Evolutionary conservation across 192 early-diverging fungal species (phyloP).

Genomic region (Endogone sp.): DNA sequence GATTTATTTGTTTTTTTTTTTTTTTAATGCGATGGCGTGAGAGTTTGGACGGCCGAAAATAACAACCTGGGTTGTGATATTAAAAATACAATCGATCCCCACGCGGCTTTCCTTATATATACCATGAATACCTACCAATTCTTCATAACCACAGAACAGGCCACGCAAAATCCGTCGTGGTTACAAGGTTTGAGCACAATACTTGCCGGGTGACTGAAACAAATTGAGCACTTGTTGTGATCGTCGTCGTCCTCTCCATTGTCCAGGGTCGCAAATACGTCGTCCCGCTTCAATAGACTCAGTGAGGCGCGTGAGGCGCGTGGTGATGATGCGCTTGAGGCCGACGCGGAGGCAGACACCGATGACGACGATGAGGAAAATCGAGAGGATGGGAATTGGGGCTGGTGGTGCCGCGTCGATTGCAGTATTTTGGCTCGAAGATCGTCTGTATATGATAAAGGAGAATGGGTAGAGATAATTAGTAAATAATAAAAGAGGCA

Average conservation of each 20-base stretch:
- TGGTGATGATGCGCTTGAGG: slow-evolving; percentile 25
- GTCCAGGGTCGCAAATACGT: neutral
- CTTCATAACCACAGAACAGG: slow-evolving; percentile 31
- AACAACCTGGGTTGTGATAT: slow-evolving; percentile 10
- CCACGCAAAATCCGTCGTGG: slow-evolving; percentile 40
- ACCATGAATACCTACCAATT: slow-evolving; percentile 11
- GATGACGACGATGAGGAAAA: too few relatives aligned
- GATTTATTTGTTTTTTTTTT: too few relatives aligned
- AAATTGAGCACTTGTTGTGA: slow-evolving; percentile 36
- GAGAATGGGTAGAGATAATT: too few relatives aligned
- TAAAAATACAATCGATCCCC: too few relatives aligned
- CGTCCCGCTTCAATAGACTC: slow-evolving; percentile 8
- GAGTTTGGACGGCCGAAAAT: slow-evolving; percentile 18
- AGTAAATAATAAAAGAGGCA: too few relatives aligned
- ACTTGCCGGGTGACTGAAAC: slow-evolving; percentile 40
- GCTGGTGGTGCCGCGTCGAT: too few relatives aligned
- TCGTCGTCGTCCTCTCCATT: slow-evolving; percentile 17
- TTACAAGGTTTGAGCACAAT: slow-evolving; percentile 40
- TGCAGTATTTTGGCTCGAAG: too few relatives aligned
- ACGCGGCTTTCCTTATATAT: slow-evolving; percentile 8
- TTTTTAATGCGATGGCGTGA: slow-evolving; percentile 3
- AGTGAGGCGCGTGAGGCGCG: slow-evolving; percentile 29
- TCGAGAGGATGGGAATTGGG: too few relatives aligned
- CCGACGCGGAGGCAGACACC: slow-evolving; percentile 11
- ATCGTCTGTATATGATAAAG: too few relatives aligned